Base-by-base conservation (phyloP, 306 rosid species). In the Sesbania bispinosa region DNA sequence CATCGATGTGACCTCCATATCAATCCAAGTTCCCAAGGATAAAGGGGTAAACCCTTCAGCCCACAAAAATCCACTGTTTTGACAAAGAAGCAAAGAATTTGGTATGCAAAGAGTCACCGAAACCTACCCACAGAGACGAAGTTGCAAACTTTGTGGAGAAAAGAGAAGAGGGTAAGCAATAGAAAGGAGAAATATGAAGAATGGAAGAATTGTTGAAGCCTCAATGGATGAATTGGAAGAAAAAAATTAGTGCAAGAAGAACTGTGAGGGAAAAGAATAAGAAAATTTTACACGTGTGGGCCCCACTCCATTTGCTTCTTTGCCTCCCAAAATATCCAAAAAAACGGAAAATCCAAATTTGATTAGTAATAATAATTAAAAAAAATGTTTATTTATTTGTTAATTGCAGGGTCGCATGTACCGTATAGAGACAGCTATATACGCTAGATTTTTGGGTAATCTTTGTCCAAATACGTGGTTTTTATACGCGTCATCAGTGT, bases 81-180 rank as follows among this genome's bases (percentile, higher is more conserved):
- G 21, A 57, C 4, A 46, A 39, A 69, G 6, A 76, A 86, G 83
- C 84, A 79, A 83, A 67, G 88, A 86, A 86, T 83, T 79, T 76
- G 74, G 39, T 68, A 21, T 38, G 82, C 3, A 65, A 66, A 32
- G 81, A 77, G 85, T 84, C 73, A 83, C 53, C 66, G 27, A 69
- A 65, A 23, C 60, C 29, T 54, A 76, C 47, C 50, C 58, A 36
- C 78, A 47, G 27, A 68, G 66, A 30, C 6, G 43, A 70, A 60
- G 75, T 39, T 42, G 19, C 16, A 58, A 76, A 27, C 75, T 69
- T 78, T 81, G 15, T 7, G 27, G 51, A 69, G 76, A 65, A 75
- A 64, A 70, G 10, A 75, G 23, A 29, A 61, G 55, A 53, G 68
- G 69, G 74, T 1, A 72, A 43, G 82, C 73, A 72, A 71, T 10